Percentiles rank a stretch among this genome's conserved stretches.
Conservation (phyloP, 1,284 basidiomycete genomes). For the Neotropicomus parvogracilis region DNA sequence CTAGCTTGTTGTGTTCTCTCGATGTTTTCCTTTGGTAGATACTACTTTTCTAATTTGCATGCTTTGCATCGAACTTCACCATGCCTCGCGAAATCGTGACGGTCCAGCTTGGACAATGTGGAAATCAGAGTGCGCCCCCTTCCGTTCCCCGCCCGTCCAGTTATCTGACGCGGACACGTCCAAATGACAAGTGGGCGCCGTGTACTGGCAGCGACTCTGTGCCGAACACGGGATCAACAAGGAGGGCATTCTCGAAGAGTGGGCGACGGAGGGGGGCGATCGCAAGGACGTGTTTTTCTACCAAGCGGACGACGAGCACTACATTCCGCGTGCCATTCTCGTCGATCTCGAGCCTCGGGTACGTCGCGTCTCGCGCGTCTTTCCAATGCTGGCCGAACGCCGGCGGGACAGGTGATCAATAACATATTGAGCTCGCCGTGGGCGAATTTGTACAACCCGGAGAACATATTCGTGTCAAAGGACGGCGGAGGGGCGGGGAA, state of each 20-base stretch:
- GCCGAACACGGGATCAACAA: constrained; percentile 95
- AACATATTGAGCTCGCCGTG: constrained; percentile 91
- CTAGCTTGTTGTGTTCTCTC: constrained; percentile 26
- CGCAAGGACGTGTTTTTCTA: constrained; percentile 99
- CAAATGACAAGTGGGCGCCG: constrained; percentile 65
- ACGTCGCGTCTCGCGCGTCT: constrained; percentile 29
- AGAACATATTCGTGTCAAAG: constrained; percentile 94
- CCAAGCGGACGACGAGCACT: constrained; percentile 99
- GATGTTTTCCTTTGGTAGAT: constrained; percentile 16
- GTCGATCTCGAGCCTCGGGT: constrained; percentile 98
- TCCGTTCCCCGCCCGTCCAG: constrained; percentile 17
- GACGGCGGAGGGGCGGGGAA: constrained; percentile 98
- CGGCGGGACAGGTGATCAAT: constrained; percentile 79
- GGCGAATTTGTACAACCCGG: constrained; percentile 94
- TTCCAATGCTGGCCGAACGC: background rate
- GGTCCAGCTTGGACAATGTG: constrained; percentile 90
- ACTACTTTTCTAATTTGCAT: constrained; percentile 19
- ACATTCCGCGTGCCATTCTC: constrained; percentile 94
- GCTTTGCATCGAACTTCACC: constrained; percentile 19
- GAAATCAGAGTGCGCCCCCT: constrained; percentile 80
- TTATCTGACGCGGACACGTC: constrained; percentile 2
- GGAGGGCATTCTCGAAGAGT: constrained; percentile 91
- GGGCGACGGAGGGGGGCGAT: constrained; percentile 91
- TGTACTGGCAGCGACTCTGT: constrained; percentile 95
- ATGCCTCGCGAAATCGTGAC: constrained; percentile 90